Conservation (phyloP, 2,329 filamentous ascomycete species). For the Pochonia chlamydosporia region DNA sequence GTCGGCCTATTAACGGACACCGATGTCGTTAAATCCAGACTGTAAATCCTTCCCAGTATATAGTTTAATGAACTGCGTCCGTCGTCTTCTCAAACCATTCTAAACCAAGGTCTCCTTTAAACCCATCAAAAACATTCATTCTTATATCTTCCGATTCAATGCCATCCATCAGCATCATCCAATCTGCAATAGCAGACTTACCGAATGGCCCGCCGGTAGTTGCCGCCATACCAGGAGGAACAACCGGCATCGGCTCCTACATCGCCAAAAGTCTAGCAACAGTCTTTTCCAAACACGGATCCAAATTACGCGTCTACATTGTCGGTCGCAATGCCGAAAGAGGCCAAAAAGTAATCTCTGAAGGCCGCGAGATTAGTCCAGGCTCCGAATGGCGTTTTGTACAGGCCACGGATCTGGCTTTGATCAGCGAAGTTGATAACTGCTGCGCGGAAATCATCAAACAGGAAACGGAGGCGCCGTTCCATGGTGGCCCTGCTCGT, state of each 20-base stretch:
- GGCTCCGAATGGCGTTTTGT: constrained; percentile 10
- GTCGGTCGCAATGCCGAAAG: constrained; percentile 9
- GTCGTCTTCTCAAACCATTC: no score
- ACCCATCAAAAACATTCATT: no score
- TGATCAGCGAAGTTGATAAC: constrained; percentile 8
- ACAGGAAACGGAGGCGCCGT: constrained; percentile 5
- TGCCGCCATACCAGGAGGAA: constrained; percentile 7
- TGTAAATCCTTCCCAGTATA: no score
- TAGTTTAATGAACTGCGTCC: no score
- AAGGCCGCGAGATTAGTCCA: constrained; percentile 3
- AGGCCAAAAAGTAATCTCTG: constrained; percentile 4
- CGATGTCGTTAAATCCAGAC: no score
- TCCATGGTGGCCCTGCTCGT: constrained; percentile 1
- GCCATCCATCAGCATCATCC: no score
- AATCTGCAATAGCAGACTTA: no score
- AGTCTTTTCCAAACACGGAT: constrained; percentile 7
- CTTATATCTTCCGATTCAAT: no score
- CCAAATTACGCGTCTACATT: constrained; percentile 11
- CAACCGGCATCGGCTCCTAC: constrained; percentile 10
- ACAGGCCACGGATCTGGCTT: constrained; percentile 5
- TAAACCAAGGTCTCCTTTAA: no score
- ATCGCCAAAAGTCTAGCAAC: constrained; percentile 7
- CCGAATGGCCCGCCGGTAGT: constrained; percentile 6
- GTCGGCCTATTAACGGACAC: no score
- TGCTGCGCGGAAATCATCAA: constrained; percentile 7